These are phyloP conservation scores for Leccinum truebloodii DNA, from an alignment of 768 basidiomycete genomes.

Conservation along the genomic window DNA sequence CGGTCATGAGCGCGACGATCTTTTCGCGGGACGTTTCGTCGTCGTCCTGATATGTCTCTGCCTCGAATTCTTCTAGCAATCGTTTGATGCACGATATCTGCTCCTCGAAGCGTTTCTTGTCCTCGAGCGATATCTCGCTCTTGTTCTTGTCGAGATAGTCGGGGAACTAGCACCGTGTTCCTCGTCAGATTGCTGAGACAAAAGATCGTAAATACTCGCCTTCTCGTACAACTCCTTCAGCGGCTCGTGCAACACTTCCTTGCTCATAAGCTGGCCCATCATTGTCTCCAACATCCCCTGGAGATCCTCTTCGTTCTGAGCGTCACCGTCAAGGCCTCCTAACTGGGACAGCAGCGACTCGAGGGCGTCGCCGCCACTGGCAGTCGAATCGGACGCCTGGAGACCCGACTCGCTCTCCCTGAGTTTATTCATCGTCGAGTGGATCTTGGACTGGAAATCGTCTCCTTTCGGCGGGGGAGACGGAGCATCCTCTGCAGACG, in stretches of 20 bases:
- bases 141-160: constrained; percentile 63
- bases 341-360: constrained; percentile 56
- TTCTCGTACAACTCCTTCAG: constrained; percentile 65
- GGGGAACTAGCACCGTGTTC: constrained; percentile 62
- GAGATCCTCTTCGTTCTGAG: constrained; percentile 51
- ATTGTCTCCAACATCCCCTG: constrained; percentile 74
- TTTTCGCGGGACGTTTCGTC: constrained; percentile 45
- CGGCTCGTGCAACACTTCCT: constrained; percentile 71
- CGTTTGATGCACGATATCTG: constrained; percentile 58
- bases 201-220: constrained; percentile 5
- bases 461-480: constrained; percentile 23
- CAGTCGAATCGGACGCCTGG: constrained; percentile 18
- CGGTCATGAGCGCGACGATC: constrained; percentile 71
- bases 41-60: constrained; percentile 56
- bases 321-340: constrained; percentile 25
- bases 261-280: constrained; percentile 36
- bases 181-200: constrained; percentile 6
- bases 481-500: not conserved
- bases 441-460: constrained; percentile 69
- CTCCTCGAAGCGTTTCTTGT: constrained; percentile 61
- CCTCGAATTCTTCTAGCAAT: constrained; percentile 69
- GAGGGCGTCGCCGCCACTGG: constrained; percentile 38
- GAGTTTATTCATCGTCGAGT: constrained; percentile 72
- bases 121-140: constrained; percentile 52
- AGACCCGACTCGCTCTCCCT: constrained; percentile 59